Evolutionary conservation across 129 eudicot genomes (phyloP), one percentile per base, ranked within the genome.

Genomic region (Solidago caesia): DNA sequence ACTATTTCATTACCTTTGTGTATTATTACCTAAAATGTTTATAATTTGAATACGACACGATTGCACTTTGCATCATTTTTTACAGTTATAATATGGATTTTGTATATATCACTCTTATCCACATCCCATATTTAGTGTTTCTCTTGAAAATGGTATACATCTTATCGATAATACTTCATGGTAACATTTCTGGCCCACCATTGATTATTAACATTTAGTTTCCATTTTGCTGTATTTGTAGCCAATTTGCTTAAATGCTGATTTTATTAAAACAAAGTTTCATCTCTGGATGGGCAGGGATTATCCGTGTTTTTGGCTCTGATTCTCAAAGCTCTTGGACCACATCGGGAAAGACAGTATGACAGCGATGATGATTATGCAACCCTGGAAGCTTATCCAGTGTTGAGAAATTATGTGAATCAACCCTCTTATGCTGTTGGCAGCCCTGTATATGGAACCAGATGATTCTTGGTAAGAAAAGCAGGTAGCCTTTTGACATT

Each of bases 291-390:
- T 43, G 82, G 79, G n/a, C 96, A 92, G 97, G 96, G 92, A 68
- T 66, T 85, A 57, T 85, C 87, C 61, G 13, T 84, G 74, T 59
- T 92, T 49, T 58, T 92, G 78, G 92, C 96, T 53, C 89, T 89
- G 79, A 80, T 87, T 71, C 96, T 92, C 26, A 92, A 89, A 84
- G 96, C 91, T 82, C 84, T 92, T 48, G 96, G 97, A 70, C 90
- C 95, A 49, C 82, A 84, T 74, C 86, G 63, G 64, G 90, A 85
- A 76, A 81, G 85, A 75, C 78, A 74, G 46, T 92, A 92, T 68
- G 97, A 89, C 53, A 89, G 97, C 67, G 96, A 92, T 79, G 96
- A 89, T 26, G 97, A 92, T 25, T 89, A 87, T 76, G 61, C 44
- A 5, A 70, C 80, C 71, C 84, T 88, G 6, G 93, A 88, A 16